Evolutionary conservation across 2,329 filamentous ascomycete genomes (phyloP).

Genomic region (Ophiosphaerella korrae): DNA sequence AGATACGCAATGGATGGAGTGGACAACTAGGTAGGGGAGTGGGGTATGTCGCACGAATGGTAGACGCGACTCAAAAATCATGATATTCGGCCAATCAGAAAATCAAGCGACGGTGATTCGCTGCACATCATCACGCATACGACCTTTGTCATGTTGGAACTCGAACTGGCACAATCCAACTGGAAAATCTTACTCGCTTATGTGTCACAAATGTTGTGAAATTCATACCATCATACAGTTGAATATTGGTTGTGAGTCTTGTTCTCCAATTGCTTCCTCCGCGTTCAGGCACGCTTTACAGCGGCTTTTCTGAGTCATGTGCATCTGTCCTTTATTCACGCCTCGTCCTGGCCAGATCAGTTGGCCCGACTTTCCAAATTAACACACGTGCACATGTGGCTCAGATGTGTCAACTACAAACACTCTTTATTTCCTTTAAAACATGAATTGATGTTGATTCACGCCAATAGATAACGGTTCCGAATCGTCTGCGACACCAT

Average conservation of each 20-base stretch:
- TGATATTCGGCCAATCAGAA: background rate
- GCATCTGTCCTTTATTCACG: conserved; percentile 21
- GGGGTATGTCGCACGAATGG: background rate
- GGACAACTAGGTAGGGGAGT: background rate
- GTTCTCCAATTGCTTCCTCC: background rate
- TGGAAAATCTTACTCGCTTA: too few relatives aligned
- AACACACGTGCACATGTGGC: conserved; percentile 16
- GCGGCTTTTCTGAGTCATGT: conserved; percentile 25
- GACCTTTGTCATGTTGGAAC: too few relatives aligned
- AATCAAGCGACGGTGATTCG: background rate
- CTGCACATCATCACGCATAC: background rate
- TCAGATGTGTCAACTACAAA: conserved; percentile 4
- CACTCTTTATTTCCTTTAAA: background rate
- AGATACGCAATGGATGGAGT: background rate
- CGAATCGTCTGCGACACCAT: too few relatives aligned
- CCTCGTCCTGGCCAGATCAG: conserved; percentile 20
- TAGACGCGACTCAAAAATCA: background rate
- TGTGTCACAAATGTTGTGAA: too few relatives aligned
- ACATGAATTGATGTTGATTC: too few relatives aligned
- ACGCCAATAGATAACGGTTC: too few relatives aligned
- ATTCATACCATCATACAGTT: too few relatives aligned
- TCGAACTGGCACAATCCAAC: too few relatives aligned
- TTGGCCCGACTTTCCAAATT: conserved; percentile 27
- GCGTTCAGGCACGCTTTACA: background rate
- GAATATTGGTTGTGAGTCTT: background rate